phyloP scores from a whole-genome alignment of 768 basidiomycete species.

The Steccherinum ochraceum region DNA sequence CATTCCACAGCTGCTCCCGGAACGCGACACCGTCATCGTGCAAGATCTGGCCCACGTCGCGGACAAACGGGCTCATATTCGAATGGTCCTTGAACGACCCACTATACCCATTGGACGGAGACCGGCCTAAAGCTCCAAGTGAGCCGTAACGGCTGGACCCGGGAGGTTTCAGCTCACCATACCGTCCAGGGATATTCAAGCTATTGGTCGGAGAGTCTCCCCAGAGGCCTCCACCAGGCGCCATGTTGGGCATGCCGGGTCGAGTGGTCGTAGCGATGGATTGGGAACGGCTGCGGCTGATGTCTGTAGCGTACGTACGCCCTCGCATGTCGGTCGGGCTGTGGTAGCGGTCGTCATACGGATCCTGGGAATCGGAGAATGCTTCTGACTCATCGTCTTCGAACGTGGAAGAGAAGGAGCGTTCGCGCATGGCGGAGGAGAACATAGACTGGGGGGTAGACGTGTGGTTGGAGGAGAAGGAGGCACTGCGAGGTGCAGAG shows the following conservation, averaged over 20 bases:
- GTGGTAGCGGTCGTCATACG: constrained; percentile 40
- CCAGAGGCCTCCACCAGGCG: constrained; percentile 57
- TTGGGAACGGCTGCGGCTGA: constrained; percentile 70
- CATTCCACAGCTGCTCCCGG: constrained; percentile 70
- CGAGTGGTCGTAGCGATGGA: constrained; percentile 63
- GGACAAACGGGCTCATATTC: constrained; percentile 82
- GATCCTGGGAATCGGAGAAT: constrained; percentile 41
- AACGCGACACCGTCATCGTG: constrained; percentile 68
- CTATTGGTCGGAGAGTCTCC: constrained; percentile 44
- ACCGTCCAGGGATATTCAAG: constrained; percentile 50
- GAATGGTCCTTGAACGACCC: constrained; percentile 52
- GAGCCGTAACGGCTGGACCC: constrained; percentile 60
- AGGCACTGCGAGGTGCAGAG: constrained; percentile 60
- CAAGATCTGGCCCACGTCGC: constrained; percentile 75
- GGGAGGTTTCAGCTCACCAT: constrained; percentile 60
- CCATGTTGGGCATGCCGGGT: constrained; percentile 44
- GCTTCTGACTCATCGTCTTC: constrained; percentile 77
- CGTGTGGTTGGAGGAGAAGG: constrained; percentile 48
- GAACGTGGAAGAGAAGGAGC: constrained; percentile 67
- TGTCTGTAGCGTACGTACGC: constrained; percentile 55
- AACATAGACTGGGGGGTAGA: constrained; percentile 57
- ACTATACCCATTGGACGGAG: constrained; percentile 45
- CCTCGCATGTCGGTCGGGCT: constrained; percentile 48
- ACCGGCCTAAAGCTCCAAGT: constrained; percentile 49
- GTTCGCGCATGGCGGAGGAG: constrained; percentile 58